Conservation (phyloP, 768 basidiomycete genomes). For the Fistulinella prunicolor region DNA sequence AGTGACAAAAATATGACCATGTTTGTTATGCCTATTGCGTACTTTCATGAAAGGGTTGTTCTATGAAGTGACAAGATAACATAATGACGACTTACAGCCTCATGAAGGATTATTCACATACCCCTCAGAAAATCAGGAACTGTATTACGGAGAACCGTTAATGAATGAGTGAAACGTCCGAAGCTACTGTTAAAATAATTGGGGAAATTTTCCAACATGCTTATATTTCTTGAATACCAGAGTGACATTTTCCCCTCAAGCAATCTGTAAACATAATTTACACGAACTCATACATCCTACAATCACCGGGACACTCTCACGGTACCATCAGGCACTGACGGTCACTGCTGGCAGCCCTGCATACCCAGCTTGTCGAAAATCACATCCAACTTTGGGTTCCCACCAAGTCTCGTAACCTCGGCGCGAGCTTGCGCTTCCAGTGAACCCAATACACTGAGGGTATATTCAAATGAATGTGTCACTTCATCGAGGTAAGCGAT, state of each 20-base stretch:
- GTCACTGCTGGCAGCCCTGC: not conserved
- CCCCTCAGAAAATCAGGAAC: too few relatives aligned
- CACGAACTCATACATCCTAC: not conserved
- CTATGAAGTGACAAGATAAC: not conserved
- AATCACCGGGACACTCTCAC: not conserved
- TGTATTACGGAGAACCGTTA: not conserved
- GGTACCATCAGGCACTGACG: not conserved
- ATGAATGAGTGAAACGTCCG: not conserved
- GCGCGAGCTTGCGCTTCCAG: slow-evolving; percentile 66
- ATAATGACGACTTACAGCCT: not conserved
- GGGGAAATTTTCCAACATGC: too few relatives aligned
- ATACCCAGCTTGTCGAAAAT: slow-evolving; percentile 50
- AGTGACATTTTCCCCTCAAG: too few relatives aligned
- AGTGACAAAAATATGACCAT: not conserved
- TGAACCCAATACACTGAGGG: slow-evolving; percentile 59
- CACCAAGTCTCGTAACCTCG: slow-evolving; percentile 75
- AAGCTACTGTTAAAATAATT: not conserved
- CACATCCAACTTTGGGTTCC: slow-evolving; percentile 60
- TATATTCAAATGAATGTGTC: slow-evolving; percentile 89
- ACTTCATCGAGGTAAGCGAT: slow-evolving; percentile 74
- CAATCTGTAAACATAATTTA: too few relatives aligned
- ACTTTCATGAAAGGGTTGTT: not conserved
- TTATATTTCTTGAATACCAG: too few relatives aligned
- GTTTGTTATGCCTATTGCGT: not conserved
- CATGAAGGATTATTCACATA: not conserved